A percentile compares a stretch with the other conserved stretches of the same genome.
Evolutionary conservation across 768 basidiomycete species (phyloP).

Genomic region (Amanita pallidorosea): DNA sequence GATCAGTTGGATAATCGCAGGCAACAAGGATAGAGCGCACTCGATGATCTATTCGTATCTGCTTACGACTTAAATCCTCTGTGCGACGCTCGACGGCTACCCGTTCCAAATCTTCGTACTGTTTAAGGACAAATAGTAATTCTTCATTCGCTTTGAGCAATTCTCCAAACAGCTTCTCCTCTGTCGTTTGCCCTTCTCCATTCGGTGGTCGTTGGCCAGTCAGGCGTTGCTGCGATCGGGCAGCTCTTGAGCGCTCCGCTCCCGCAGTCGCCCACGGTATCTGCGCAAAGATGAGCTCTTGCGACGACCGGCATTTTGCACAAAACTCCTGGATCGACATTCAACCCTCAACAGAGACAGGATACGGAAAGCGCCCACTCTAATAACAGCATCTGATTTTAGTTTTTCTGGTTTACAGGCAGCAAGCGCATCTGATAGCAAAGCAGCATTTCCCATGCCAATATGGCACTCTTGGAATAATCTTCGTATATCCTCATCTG

Average conservation of each 20-base stretch:
- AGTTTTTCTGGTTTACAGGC: constrained; percentile 65
- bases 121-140: constrained; percentile 53
- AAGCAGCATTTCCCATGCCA: constrained; percentile 67
- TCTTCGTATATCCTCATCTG: constrained; percentile 76
- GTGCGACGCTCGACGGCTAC: constrained; percentile 54
- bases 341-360: neutral
- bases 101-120: constrained; percentile 71
- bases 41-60: constrained; percentile 52
- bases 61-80: constrained; percentile 61
- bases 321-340: constrained; percentile 63
- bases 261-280: constrained; percentile 86
- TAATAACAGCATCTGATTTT: constrained; percentile 52
- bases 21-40: constrained; percentile 29
- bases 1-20: neutral
- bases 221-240: constrained; percentile 16
- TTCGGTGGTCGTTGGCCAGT: constrained; percentile 17
- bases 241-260: constrained; percentile 57
- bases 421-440: constrained; percentile 62
- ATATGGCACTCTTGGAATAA: constrained; percentile 81
- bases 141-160: constrained; percentile 68
- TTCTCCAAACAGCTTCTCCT: constrained; percentile 66
- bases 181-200: constrained; percentile 30
- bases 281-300: constrained; percentile 78
- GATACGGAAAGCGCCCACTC: constrained; percentile 29
- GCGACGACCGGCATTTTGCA: constrained; percentile 65